These are phyloP conservation scores for Colletotrichum navitas DNA, from an alignment of 2,329 filamentous ascomycete species.

Conservation along the genomic window DNA sequence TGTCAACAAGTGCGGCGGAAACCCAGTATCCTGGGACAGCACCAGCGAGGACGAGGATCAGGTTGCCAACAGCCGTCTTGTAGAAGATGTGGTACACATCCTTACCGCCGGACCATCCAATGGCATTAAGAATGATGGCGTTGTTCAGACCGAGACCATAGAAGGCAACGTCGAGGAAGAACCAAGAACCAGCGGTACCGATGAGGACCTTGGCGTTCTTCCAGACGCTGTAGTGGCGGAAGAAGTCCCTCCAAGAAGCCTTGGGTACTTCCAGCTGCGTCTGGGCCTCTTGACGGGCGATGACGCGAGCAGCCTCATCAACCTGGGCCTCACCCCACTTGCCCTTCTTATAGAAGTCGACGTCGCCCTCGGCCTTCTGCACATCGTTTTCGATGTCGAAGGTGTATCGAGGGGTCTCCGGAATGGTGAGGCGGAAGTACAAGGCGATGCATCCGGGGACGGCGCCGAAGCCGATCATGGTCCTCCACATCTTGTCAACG, in stretches of 20 bases:
- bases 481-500: conserved; percentile 75
- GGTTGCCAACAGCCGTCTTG: conserved; percentile 82
- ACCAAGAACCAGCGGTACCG: conserved; percentile 89
- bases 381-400: conserved; percentile 84
- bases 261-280: conserved; percentile 73
- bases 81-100: conserved; percentile 78
- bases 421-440: conserved; percentile 82
- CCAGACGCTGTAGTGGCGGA: conserved; percentile 75
- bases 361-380: conserved; percentile 79
- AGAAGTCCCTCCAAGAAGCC: conserved; percentile 80
- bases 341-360: conserved; percentile 79
- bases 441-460: conserved; percentile 79
- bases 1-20: conserved; percentile 80
- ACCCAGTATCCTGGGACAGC: conserved; percentile 88
- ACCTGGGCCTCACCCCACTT: conserved; percentile 68
- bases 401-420: conserved; percentile 89
- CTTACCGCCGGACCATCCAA: conserved; percentile 72
- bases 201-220: conserved; percentile 80
- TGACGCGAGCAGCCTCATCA: conserved; percentile 75
- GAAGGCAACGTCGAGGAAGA: conserved; percentile 74
- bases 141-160: conserved; percentile 83
- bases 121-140: conserved; percentile 76
- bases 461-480: conserved; percentile 74
- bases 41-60: conserved; percentile 83
- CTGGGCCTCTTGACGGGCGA: conserved; percentile 65